Base-by-base conservation (phyloP, 1,284 basidiomycete genomes). In the Wolfiporia cocos region DNA sequence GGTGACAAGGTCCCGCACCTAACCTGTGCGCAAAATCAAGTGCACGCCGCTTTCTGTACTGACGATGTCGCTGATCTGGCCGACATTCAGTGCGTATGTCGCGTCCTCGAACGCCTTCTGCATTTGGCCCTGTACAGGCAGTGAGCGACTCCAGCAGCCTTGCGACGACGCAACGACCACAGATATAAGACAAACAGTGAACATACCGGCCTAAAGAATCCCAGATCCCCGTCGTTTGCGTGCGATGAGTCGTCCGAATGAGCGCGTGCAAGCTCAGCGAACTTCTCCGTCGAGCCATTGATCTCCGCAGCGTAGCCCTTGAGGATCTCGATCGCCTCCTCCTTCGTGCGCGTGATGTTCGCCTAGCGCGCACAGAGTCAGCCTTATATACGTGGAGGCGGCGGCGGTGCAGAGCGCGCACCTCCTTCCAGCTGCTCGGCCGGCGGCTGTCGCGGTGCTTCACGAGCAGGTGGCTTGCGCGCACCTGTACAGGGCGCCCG, bases 51-150 rank as follows among this genome's bases (percentile, higher is more conserved):
- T 94, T 56, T 98, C 95, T 30, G 94, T 89, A 56, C 82, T 81
- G 59, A 98, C 76, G 40, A 98, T 70, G 37, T 80, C 85, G 64
- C 90, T 93, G 53, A 98, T 81, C 65, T 91, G 68, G 12, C 87
- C 91, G n/a, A 89, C 76, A 42, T 83, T 62, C 47, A 98, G 74
- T 1, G 67, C 78, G 64, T 82, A 97, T 7, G 93, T 78, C 3
- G 89, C 89, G 19, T 96, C 91, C 69, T 98, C 94, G 59, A 99
- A 99, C 18, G 92, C 83, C 66, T 92, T 93, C 67, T 99, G 96
- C 96, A 99, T 99, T 71, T 91, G 86, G 2, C 88, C 90, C 59
- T 62, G 35, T 4, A 39, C 22, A 2, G 33, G 2, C 36, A 3
- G 12, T 10, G 17, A 14, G 32, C 18, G 14, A 14, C 18, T 14